phyloP scores from a whole-genome alignment of 176 grass and related monocot species.

The Avena eriantha region DNA sequence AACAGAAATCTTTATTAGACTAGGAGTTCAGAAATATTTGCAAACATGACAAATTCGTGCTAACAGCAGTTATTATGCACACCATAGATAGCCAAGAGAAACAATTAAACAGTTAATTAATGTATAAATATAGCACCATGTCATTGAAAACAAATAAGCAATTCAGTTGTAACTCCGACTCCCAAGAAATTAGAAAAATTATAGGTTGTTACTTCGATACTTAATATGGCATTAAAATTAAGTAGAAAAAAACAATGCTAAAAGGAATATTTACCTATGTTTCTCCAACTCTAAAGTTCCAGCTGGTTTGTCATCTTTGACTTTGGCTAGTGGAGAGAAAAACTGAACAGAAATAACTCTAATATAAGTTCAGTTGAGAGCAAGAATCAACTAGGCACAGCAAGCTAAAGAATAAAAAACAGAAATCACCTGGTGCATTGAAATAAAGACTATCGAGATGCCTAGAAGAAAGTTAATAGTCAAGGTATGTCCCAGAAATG shows the following conservation, averaged over 20 bases:
- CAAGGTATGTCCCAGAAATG: slow-evolving; percentile 90
- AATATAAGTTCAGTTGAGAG: slow-evolving; percentile 22
- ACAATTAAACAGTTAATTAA: not conserved
- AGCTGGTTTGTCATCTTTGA: slow-evolving; percentile 81
- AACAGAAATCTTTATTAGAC: slow-evolving; percentile 37
- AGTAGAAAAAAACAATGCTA: slow-evolving; percentile 6
- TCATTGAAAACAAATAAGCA: slow-evolving; percentile 1
- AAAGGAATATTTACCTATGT: slow-evolving; percentile 54
- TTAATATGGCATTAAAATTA: slow-evolving; percentile 10
- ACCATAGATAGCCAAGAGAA: not conserved
- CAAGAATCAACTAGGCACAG: not conserved
- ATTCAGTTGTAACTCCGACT: not conserved
- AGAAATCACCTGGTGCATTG: slow-evolving; percentile 91
- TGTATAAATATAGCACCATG: slow-evolving; percentile 12
- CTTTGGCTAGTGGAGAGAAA: slow-evolving; percentile 96
- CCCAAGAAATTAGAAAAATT: not conserved
- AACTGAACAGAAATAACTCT: slow-evolving; percentile 65
- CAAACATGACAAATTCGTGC: not conserved
- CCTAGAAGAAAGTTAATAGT: slow-evolving; percentile 96
- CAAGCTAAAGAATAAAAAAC: slow-evolving; percentile 27
- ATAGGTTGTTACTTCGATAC: not conserved
- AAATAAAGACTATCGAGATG: slow-evolving; percentile 98
- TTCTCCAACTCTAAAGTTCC: slow-evolving; percentile 72
- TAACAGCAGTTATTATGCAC: not conserved
- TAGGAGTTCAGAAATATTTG: slow-evolving; percentile 18